phyloP scores from a whole-genome alignment of 2,329 filamentous ascomycete species.

The Epichloe baconii region DNA sequence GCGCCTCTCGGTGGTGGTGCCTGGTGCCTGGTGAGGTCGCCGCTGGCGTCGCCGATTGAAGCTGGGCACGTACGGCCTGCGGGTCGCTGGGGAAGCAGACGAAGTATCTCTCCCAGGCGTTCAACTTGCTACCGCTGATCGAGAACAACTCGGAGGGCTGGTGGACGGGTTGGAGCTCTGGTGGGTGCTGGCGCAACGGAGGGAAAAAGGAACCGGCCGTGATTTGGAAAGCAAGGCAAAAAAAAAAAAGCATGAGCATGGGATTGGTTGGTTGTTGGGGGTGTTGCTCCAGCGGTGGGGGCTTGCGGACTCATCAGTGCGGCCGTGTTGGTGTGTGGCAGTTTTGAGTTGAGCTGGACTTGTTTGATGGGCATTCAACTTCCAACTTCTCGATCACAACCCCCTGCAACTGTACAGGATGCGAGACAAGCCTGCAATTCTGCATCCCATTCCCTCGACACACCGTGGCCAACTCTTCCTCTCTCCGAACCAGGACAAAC shows the following conservation, averaged over 20 bases:
- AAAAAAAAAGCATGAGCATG: background rate
- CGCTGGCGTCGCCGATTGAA: background rate
- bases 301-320: background rate
- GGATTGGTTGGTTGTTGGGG: background rate
- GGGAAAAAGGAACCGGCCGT: background rate
- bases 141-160: background rate
- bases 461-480: background rate
- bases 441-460: background rate
- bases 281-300: background rate
- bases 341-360: too few species aligned
- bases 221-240: background rate
- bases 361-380: background rate
- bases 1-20: background rate
- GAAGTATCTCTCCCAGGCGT: background rate
- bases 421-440: background rate
- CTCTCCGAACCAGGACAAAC: too few species aligned
- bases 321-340: too few species aligned
- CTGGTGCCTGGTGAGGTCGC: background rate
- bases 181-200: conserved; percentile 1
- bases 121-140: background rate
- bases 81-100: background rate
- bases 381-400: background rate
- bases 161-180: conserved; percentile 1
- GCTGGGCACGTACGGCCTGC: background rate
- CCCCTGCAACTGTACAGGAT: background rate